Base-by-base conservation (phyloP, 306 rosid genomes). In the Fragaria vesca region DNA sequence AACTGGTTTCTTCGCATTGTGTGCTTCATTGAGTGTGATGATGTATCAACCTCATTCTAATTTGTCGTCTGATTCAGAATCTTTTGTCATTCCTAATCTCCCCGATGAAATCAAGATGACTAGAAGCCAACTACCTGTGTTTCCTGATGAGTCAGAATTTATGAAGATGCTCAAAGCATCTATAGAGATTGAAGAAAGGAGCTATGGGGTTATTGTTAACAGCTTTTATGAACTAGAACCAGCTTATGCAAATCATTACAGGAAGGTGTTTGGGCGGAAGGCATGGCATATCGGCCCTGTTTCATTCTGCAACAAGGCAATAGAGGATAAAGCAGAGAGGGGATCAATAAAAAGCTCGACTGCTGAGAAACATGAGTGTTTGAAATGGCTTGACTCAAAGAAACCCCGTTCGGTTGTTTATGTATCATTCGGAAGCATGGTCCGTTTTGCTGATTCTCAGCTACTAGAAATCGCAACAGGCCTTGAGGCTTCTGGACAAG, bases 281-380 rank as follows among this genome's bases (percentile, higher is more conserved):
- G 87, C 90, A 1, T 91, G 94, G 97, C 87, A 76, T 40, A 76
- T 89, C 13, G 94, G 94, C 1, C 94, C 89, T 0, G 78, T 91
- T 47, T 85, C 86, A 4, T 45, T 83, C 13, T 79, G 83, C 67
- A 85, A 80, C 0, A 79, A 79, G 24, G 61, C 48, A 1, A 47
- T 30, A 61, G 79, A 79, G 28, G 89, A 85, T 1, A 86, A 86
- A 48, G 84, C 76, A 45, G 13, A 5, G 0, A 87, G 88, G 70
- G 91, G 87, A 71, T 62, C 42, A 30, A 77, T 28, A 4, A 80
- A 78, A 86, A 76, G 80, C 11, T 65, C 83, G 3, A 83, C 85
- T 4, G 81, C 62, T 2, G 84, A 78, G 68, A 62, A 30, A 67
- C 80, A 81, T 16, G 60, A 45, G 13, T 63, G 83, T 69, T 55